phyloP scores from a whole-genome alignment of 768 basidiomycete genomes.

The Hygrocybe punicea region DNA sequence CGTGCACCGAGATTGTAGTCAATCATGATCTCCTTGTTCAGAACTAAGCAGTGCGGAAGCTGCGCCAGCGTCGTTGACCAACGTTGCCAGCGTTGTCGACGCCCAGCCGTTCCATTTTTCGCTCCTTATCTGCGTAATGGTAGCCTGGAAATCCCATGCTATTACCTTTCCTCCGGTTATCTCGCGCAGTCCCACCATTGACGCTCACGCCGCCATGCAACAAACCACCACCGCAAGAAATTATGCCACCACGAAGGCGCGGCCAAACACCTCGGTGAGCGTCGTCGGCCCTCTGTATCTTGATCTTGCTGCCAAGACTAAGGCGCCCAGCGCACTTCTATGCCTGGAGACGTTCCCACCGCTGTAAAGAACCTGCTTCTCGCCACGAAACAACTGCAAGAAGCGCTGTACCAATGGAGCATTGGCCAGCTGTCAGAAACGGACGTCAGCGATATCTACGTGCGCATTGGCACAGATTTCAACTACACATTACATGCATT shows the following conservation, averaged over 20 bases:
- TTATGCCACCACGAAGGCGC: background rate
- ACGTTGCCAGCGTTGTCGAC: background rate
- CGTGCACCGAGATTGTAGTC: no score
- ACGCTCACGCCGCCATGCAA: background rate
- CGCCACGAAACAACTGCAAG: conserved; percentile 80
- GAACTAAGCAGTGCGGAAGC: no score
- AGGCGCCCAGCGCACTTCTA: background rate
- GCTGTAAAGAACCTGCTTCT: conserved; percentile 68
- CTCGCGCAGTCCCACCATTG: background rate
- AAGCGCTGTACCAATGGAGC: conserved; percentile 69
- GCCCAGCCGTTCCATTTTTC: background rate
- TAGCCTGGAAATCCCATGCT: background rate
- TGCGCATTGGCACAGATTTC: conserved; percentile 86
- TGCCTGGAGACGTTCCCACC: conserved; percentile 47
- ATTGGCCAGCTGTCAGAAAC: conserved; percentile 52
- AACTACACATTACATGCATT: conserved; percentile 78
- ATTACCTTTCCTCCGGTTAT: background rate
- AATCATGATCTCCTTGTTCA: no score
- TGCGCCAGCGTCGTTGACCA: no score
- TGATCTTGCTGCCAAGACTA: background rate
- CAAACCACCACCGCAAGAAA: background rate
- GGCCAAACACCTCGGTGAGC: background rate
- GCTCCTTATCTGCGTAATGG: background rate
- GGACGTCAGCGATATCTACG: conserved; percentile 86
- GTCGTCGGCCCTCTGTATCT: background rate